phyloP scores from a whole-genome alignment of 2,329 filamentous ascomycete species.

The Plenodomus lindquistii region DNA sequence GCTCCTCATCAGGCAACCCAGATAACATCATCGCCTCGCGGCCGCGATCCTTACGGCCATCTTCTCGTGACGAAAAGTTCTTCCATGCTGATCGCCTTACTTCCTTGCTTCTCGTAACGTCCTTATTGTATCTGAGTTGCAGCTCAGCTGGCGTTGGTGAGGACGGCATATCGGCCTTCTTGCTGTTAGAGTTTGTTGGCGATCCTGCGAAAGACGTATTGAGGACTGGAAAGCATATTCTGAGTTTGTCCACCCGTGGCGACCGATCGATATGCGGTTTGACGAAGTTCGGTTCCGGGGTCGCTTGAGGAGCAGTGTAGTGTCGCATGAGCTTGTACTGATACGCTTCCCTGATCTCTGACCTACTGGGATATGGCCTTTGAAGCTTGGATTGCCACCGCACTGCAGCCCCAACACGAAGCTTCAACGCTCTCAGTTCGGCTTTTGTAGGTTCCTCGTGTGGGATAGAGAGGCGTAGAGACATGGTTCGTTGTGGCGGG shows the following conservation, averaged over 20 bases:
- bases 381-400: conserved; percentile 23
- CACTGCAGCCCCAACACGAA: conserved; percentile 18
- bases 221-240: conserved; percentile 17
- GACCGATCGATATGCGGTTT: conserved; percentile 24
- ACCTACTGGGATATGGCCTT: conserved; percentile 10
- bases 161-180: not conserved
- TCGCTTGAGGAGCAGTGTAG: conserved; percentile 10
- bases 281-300: conserved; percentile 10
- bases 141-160: not conserved
- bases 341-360: conserved; percentile 25
- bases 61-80: conserved; percentile 15
- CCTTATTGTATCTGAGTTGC: conserved; percentile 14
- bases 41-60: conserved; percentile 6
- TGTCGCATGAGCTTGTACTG: conserved; percentile 29
- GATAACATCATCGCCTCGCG: conserved; percentile 23
- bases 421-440: conserved; percentile 12
- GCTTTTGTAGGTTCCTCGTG: conserved; percentile 2
- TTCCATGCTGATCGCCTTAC: conserved; percentile 20
- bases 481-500: conserved; percentile 2
- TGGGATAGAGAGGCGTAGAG: conserved; percentile 22
- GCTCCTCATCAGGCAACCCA: conserved; percentile 10
- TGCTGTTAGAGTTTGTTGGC: not conserved
- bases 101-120: conserved; percentile 10
- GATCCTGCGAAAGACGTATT: not conserved
- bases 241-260: conserved; percentile 14